Percentiles rank a stretch among this genome's conserved stretches.
phyloP scores from a whole-genome alignment of 345 rosid genomes.

The Hypericum androsaemum region DNA sequence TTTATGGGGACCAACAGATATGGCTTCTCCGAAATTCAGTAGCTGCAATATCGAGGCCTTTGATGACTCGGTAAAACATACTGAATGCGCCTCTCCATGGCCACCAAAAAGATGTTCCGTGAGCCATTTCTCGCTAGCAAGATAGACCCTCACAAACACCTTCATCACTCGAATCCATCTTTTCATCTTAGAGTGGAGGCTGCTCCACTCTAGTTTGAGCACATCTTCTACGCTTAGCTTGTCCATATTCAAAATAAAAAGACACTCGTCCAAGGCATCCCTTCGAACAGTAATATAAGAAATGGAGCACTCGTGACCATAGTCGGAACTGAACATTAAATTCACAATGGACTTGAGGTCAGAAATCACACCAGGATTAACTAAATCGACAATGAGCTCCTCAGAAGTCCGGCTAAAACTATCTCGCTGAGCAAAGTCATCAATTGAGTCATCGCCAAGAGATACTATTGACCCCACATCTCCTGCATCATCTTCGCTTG shows the following conservation, averaged over 20 bases:
- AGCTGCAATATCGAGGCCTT: slow-evolving; percentile 67
- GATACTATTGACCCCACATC: slow-evolving; percentile 49
- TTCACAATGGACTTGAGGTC: slow-evolving; percentile 64
- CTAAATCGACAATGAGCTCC: slow-evolving; percentile 55
- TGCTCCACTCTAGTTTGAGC: slow-evolving; percentile 69
- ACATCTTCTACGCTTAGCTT: slow-evolving; percentile 81
- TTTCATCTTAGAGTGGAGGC: slow-evolving; percentile 66
- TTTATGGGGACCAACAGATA: slow-evolving; percentile 62
- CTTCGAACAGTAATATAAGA: slow-evolving; percentile 50
- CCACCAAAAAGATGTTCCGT: slow-evolving; percentile 56
- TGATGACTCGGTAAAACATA: slow-evolving; percentile 64
- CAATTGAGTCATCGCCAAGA: slow-evolving; percentile 53
- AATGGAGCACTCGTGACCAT: slow-evolving; percentile 68
- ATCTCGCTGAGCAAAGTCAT: slow-evolving; percentile 42
- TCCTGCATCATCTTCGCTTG: slow-evolving; percentile 45
- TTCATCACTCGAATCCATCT: slow-evolving; percentile 72
- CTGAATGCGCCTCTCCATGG: slow-evolving; percentile 22
- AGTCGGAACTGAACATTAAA: slow-evolving; percentile 55
- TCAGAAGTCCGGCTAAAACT: slow-evolving; percentile 44
- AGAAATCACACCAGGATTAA: slow-evolving; percentile 46
- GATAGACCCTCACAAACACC: slow-evolving; percentile 55
- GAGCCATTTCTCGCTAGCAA: slow-evolving; percentile 65
- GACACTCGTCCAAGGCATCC: slow-evolving; percentile 74
- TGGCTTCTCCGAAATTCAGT: slow-evolving; percentile 75
- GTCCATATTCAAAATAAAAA: slow-evolving; percentile 62